A percentile compares a stretch with the other conserved stretches of the same genome.
Evolutionary conservation across 352 stramenopile genomes (phyloP).

Genomic region (Halophytophthora batemanensis): DNA sequence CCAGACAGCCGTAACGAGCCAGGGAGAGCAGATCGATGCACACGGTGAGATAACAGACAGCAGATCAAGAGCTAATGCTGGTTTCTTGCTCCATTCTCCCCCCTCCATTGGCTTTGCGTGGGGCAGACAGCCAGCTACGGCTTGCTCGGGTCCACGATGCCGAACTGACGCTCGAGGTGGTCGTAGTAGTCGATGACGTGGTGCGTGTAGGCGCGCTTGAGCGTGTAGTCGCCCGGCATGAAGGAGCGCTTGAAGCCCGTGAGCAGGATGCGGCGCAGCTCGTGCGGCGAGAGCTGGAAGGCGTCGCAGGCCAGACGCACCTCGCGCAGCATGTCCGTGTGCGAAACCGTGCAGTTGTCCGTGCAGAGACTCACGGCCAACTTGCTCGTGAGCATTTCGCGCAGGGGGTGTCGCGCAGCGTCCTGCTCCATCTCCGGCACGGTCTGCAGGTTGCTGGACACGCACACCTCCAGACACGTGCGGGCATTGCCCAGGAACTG

Average conservation of each 20-base stretch:
- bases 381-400: conserved; percentile 81
- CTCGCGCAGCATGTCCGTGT: conserved; percentile 83
- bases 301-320: conserved; percentile 79
- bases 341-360: conserved; percentile 86
- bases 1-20: too few species aligned
- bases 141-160: conserved; percentile 42
- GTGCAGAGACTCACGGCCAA: conserved; percentile 82
- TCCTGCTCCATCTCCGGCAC: conserved; percentile 73
- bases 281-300: conserved; percentile 64
- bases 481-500: conserved; percentile 80
- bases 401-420: conserved; percentile 66
- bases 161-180: conserved; percentile 64
- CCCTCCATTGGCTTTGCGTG: too few species aligned
- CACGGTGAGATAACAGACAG: too few species aligned
- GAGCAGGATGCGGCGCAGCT: conserved; percentile 74
- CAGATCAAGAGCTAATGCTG: too few species aligned
- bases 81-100: too few species aligned
- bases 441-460: conserved; percentile 88
- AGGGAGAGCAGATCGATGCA: too few species aligned
- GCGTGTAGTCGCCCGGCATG: conserved; percentile 72
- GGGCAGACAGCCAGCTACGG: too few species aligned
- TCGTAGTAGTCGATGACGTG: conserved; percentile 88
- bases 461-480: conserved; percentile 84
- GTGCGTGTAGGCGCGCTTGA: conserved; percentile 82
- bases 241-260: conserved; percentile 87